Evolutionary conservation across 2,329 filamentous ascomycete genomes (phyloP).

Genomic region (Aspergillus sp.): DNA sequence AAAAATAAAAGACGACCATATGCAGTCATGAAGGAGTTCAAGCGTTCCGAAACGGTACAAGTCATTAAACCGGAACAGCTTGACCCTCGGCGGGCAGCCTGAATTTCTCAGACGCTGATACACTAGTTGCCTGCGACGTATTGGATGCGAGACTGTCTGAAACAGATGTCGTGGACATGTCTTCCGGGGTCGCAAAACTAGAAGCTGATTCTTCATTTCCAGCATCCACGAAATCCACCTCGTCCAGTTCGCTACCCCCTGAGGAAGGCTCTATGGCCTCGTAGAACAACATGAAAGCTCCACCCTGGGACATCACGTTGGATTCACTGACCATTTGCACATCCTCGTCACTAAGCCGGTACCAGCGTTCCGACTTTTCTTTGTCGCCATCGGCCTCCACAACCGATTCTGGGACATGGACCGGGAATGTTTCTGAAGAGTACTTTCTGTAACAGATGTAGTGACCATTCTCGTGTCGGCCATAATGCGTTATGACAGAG

Average conservation of each 20-base stretch:
- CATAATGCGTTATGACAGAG: conserved; percentile 83
- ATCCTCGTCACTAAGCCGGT: conserved; percentile 83
- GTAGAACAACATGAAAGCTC: conserved; percentile 97
- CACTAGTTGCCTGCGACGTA: conserved; percentile 25
- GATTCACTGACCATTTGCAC: conserved; percentile 71
- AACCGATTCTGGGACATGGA: conserved; percentile 24
- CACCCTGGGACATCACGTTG: conserved; percentile 67
- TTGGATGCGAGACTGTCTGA: conserved; percentile 22
- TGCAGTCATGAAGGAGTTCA: no score
- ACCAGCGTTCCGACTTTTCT: conserved; percentile 62
- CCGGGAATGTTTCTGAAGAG: conserved; percentile 36
- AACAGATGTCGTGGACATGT: conserved; percentile 19
- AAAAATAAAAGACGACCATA: no score
- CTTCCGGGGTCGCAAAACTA: conserved; percentile 17
- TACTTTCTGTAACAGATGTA: conserved; percentile 87
- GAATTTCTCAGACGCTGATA: conserved; percentile 16
- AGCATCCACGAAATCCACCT: conserved; percentile 2
- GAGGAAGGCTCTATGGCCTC: conserved; percentile 57
- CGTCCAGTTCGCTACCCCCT: neutral
- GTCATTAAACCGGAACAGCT: no score
- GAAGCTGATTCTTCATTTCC: conserved; percentile 14
- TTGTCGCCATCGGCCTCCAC: conserved; percentile 28
- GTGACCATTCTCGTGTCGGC: conserved; percentile 89
- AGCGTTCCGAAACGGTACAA: no score
- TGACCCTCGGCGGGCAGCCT: conserved; percentile 2